Base-by-base conservation (phyloP, 1,284 basidiomycete species). In the Trichosporon coremiiforme region DNA sequence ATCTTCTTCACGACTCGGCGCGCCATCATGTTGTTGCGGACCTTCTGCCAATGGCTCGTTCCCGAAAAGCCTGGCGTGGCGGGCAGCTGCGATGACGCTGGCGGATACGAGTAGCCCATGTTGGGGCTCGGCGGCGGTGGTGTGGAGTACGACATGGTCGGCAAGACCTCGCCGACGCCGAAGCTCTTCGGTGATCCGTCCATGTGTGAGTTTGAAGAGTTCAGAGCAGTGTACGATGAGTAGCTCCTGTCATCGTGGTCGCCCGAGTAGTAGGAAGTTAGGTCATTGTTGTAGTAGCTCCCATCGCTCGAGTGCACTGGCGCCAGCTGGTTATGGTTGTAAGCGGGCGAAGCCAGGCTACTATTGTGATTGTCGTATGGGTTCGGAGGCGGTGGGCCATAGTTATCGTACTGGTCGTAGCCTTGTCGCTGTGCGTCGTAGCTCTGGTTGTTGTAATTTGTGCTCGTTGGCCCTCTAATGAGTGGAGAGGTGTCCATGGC, bases 1-100 rank as follows among this genome's bases (percentile, higher is more conserved):
- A 95, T 90, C 76, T 93, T 90, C 75, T 90, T 89, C 67, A 93
- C 87, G 47, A 91, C 91, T 68, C 84, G 76, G 55, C 75, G 67
- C 60, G 79, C 77, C 13, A 82, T 73, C 8, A 80, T 71, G 64
- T 80, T 76, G 41, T 78, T 78, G 38, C 80, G 70, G 71, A 79
- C 76, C 12, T 62, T 53, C 68, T 81, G 80, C 80, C 80, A 81
- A 67, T 78, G 75, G 1, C 74, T 75, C 25, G 77, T 76, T 9
- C 79, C 80, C n/a, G 76, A 76, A 62, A 71, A 75, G 9, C 72
- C 70, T 13, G 67, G 67, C 12, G 67, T 73, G 64, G 70, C 66
- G 4, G 75, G 74, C 22, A 74, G 68, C 53, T 63, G 69, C 65
- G 35, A 41, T 53, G 36, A 64, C 17, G 63, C 65, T 33, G 68